Evolutionary conservation across 2,329 filamentous ascomycete genomes (phyloP), one percentile per base, ranked within the genome.

Genomic region (Beauveria sp.): DNA sequence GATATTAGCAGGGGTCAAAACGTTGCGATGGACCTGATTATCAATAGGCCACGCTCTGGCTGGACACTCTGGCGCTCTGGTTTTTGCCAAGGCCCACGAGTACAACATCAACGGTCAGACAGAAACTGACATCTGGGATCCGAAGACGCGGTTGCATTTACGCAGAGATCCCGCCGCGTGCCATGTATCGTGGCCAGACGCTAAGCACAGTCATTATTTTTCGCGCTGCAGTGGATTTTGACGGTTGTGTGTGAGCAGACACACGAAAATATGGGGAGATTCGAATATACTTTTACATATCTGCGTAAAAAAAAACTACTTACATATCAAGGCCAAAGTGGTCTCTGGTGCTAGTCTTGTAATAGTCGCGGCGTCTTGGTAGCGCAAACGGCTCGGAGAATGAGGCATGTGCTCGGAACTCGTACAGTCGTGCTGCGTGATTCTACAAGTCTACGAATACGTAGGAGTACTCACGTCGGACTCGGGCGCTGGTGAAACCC

Each of bases 11-110:
- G 76, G 9, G 72, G 73, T 0, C 66, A 83, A 10, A 82, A 82
- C 61, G 79, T 83, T 42, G 73, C 81, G 55, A 79, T 78, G 3
- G 78, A 81, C 65, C 58, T 70, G 9, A 67, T 71, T 45, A 65
- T 24, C 22, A 24, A 3, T 69, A 9, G 68, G 68, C 9, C 67
- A 67, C 30, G 66, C 66, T 22, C 69, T 74, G 34, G 69, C 70
- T 12, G 71, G 72, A 26, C 74, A 73, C 60, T 71, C 70, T 8
- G 70, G 68, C 30, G 67, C 68, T 7, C 66, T 73, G 26, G 67
- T 72, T 62, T 93, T 92, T 68, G 88, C 91, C 38, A 93, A 78
- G 68, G 71, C 71, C 2, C 77, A 72, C 43, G 73, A 73, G 1
- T 75, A 72, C 61, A 76, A 74, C 10, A 72, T 79, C 30, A 76